phyloP scores from a whole-genome alignment of 306 rosid species.

The Erythrophleum fordii region DNA sequence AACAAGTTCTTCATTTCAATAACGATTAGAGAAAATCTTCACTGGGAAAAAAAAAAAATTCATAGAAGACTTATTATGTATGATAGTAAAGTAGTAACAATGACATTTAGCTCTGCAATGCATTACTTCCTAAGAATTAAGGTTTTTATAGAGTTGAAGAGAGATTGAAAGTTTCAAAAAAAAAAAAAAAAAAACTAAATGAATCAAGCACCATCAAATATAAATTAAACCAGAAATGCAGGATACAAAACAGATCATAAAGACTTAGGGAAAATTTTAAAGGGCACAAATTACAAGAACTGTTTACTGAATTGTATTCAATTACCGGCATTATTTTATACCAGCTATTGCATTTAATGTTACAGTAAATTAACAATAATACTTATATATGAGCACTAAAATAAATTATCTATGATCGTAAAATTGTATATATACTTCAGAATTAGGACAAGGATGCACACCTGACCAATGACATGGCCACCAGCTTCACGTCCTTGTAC shows the following conservation, averaged over 20 bases:
- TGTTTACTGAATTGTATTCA: neutral
- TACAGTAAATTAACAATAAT: neutral
- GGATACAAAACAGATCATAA: constrained; percentile 20
- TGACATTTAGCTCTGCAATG: neutral
- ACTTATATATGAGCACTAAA: neutral
- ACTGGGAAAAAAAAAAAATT: neutral
- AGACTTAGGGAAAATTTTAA: neutral
- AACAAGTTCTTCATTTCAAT: neutral
- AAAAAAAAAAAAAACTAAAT: neutral
- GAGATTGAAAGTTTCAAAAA: neutral
- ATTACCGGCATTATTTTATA: neutral
- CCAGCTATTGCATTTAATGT: constrained; percentile 1
- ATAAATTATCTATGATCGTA: neutral
- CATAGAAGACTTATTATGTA: neutral
- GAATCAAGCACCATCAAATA: neutral
- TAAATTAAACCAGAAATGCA: neutral
- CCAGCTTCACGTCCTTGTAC: constrained; percentile 96
- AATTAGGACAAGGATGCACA: constrained; percentile 33
- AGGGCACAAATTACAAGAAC: constrained; percentile 5
- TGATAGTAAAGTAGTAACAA: neutral
- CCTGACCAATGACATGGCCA: constrained; percentile 92
- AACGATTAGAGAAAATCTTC: neutral
- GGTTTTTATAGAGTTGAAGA: neutral
- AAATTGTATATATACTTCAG: constrained; percentile 1
- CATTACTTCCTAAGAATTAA: neutral